These are phyloP conservation scores for Picochlorum sp. DNA, from an alignment of 139 green algal genomes.

Conservation along the genomic window DNA sequence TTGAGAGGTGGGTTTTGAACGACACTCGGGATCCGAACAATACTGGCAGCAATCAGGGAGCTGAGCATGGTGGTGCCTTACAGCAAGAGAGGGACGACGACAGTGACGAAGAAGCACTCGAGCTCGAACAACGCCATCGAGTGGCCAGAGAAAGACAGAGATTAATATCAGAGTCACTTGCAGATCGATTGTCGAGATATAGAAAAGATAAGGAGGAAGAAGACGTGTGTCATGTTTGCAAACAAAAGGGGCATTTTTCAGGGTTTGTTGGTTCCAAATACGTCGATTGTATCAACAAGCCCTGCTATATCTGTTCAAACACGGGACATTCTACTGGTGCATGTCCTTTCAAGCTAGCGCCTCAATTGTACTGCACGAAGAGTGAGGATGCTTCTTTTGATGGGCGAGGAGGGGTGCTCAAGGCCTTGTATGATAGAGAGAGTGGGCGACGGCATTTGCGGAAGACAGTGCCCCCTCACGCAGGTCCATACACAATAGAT, in stretches of 20 bases:
- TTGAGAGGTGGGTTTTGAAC: too few species aligned
- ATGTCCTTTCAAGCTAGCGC: slow-evolving; percentile 62
- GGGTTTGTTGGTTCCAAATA: slow-evolving; percentile 75
- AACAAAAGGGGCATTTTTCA: slow-evolving; percentile 61
- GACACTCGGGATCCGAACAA: too few species aligned
- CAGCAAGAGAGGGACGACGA: too few species aligned
- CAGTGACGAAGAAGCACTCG: too few species aligned
- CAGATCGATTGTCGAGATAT: not conserved
- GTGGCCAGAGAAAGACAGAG: too few species aligned
- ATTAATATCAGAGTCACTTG: too few species aligned
- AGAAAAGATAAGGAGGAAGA: not conserved
- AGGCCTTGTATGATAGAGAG: slow-evolving; percentile 31
- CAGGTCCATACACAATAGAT: slow-evolving; percentile 53
- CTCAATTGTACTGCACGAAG: slow-evolving; percentile 35
- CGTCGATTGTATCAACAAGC: slow-evolving; percentile 81
- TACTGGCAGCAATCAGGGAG: too few species aligned
- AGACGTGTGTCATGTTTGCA: slow-evolving; percentile 63
- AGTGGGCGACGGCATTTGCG: slow-evolving; percentile 7
- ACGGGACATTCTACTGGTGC: slow-evolving; percentile 75
- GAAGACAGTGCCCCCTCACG: not conserved
- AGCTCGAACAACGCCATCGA: too few species aligned
- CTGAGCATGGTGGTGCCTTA: too few species aligned
- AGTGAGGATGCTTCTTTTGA: slow-evolving; percentile 16
- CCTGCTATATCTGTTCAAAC: slow-evolving; percentile 78
- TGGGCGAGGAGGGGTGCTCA: slow-evolving; percentile 13